Base-by-base conservation (phyloP, 2,329 filamentous ascomycete genomes). In the Neofusicoccum umdonicola region DNA sequence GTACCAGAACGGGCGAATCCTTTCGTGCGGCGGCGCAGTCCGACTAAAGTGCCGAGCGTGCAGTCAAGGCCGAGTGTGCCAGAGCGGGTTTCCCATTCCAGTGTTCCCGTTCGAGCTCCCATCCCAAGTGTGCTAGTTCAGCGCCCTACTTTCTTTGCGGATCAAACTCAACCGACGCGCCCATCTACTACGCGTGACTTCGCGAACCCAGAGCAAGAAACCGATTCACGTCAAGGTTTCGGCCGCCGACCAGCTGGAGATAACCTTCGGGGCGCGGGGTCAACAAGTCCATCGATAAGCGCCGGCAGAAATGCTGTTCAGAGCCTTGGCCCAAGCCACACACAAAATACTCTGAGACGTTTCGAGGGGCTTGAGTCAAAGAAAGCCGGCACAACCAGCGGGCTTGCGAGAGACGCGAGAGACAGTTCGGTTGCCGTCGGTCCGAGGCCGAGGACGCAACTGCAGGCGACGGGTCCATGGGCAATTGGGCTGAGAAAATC, bases 1-100 rank as follows among this genome's bases (percentile, higher is more conserved):
- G 13, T n/a, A 41, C 19, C 50, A 5, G 42, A 34, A 34, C 52
- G 62, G 13, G 22, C 42, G 2, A 64, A 57, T 41, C 52, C 52
- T 39, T 64, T 64, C 42, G 62, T 64, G 50, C 62, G 62, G 8
- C 51, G 52, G 8, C 51, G 52, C 9, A 58, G 27, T 35, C 27
- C 52, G 4, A 15, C 51, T 5, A 44, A 17, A 50, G 3, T n/a
- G 11, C 37, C 41, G 17, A 37, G 9, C 5, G 15, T 34, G 11
- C 31, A 42, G 41, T 31, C 34, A 7, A 52, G 41, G 15, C 44
- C 34, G 11, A 22, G 37, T 15, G 12, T 39, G 9, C 37, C 62
- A 13, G 51, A 31, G 11, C 62, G n/a, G 13, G 11, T 54, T 34
- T 51, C 42, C 19, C 51, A 50, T 50, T 41, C 62, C 8, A n/a